Conservation (phyloP, 331 rosid genomes). For the Malus hybrid region DNA sequence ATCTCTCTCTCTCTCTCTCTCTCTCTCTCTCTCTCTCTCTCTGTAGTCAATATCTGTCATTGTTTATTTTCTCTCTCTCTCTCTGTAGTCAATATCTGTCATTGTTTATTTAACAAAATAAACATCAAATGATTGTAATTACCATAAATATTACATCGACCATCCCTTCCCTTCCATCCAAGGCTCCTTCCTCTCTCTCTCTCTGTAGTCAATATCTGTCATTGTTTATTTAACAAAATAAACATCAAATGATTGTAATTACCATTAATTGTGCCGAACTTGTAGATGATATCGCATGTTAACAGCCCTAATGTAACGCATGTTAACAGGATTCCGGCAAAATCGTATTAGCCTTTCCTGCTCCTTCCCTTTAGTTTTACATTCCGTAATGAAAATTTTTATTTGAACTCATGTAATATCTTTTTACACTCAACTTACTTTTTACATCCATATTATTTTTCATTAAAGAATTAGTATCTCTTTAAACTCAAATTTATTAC, state of each 20-base stretch:
- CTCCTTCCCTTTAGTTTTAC: neutral
- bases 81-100: neutral
- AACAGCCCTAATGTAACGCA: neutral
- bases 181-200: too few relatives aligned
- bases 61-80: too few relatives aligned
- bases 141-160: neutral
- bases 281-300: neutral
- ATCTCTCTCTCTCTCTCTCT: too few relatives aligned
- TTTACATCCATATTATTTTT: too few relatives aligned
- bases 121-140: neutral
- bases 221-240: neutral
- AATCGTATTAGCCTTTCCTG: neutral
- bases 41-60: neutral
- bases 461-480: too few relatives aligned
- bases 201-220: neutral
- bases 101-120: neutral
- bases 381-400: too few relatives aligned
- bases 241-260: neutral
- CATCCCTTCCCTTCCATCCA: neutral
- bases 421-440: too few relatives aligned
- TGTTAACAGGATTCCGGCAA: neutral
- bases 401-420: too few relatives aligned
- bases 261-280: neutral
- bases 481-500: too few relatives aligned
- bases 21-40: neutral